Percentiles rank a stretch among this genome's conserved stretches.
Conservation (phyloP, 2,329 filamentous ascomycete genomes). For the Xylaria sp. region DNA sequence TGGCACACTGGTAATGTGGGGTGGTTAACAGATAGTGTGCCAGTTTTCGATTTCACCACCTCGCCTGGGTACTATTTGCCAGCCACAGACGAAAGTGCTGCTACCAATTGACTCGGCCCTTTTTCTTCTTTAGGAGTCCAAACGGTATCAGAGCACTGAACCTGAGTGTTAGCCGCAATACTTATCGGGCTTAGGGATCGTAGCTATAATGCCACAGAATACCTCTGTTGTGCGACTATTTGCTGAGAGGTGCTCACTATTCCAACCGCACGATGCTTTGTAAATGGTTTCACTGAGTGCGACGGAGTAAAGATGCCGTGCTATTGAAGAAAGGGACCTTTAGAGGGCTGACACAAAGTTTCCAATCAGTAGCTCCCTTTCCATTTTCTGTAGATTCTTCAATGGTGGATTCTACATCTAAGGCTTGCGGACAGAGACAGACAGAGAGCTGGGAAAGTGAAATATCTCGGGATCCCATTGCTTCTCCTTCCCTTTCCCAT, state of each 20-base stretch:
- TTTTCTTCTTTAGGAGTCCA: background rate
- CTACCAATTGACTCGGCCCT: conserved; percentile 9
- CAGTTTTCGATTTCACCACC: too few species aligned
- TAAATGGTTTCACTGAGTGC: conserved; percentile 13
- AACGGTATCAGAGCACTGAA: background rate
- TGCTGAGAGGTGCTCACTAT: conserved; percentile 5
- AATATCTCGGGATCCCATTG: conserved; percentile 5
- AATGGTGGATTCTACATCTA: background rate
- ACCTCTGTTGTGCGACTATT: conserved; percentile 24
- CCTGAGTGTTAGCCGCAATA: background rate
- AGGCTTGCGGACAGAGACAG: background rate
- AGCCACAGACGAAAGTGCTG: conserved; percentile 12
- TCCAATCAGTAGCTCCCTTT: conserved; percentile 14
- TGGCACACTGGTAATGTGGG: too few species aligned
- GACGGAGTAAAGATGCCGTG: conserved; percentile 22
- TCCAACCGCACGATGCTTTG: conserved; percentile 21
- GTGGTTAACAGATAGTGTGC: too few species aligned
- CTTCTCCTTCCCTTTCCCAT: background rate
- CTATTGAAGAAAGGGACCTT: background rate
- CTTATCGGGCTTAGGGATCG: background rate
- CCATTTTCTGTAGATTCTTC: conserved; percentile 8
- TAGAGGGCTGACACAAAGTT: background rate
- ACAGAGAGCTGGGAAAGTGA: background rate
- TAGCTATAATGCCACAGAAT: background rate
- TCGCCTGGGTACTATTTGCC: conserved; percentile 19